Evolutionary conservation across 352 stramenopile genomes (phyloP).

Genomic region (Plasmopara halstedii): DNA sequence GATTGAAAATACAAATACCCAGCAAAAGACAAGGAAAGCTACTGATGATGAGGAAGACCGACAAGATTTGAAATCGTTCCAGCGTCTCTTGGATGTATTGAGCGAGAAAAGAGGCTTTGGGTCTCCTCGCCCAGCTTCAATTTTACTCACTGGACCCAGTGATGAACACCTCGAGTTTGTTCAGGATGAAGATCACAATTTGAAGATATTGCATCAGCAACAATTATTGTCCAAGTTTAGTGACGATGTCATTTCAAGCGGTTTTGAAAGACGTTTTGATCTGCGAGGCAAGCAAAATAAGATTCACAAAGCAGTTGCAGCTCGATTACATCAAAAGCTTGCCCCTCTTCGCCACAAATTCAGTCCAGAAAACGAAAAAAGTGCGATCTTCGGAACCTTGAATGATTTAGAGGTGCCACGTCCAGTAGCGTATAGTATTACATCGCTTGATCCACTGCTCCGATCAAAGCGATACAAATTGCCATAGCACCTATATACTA

Average conservation of each 20-base stretch:
- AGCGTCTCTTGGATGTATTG: no score
- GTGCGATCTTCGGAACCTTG: conserved; percentile 5
- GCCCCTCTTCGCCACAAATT: conserved; percentile 22
- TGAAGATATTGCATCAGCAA: conserved; percentile 14
- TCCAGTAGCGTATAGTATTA: conserved; percentile 44
- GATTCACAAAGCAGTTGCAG: conserved; percentile 13
- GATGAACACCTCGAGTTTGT: conserved; percentile 36
- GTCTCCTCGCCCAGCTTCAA: conserved; percentile 12
- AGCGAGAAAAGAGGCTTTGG: no score
- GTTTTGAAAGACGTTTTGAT: conserved; percentile 13
- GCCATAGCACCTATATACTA: no score
- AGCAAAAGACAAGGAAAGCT: conserved; percentile 5
- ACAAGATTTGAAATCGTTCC: no score
- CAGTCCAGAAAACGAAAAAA: conserved; percentile 9
- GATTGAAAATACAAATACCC: not conserved
- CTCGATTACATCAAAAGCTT: conserved; percentile 20
- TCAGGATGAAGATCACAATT: conserved; percentile 33
- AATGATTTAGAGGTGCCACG: conserved; percentile 19
- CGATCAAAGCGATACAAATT: conserved; percentile 15
- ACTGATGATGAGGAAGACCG: conserved; percentile 14
- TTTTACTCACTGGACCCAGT: conserved; percentile 24
- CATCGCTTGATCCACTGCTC: conserved; percentile 25
- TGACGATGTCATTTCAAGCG: conserved; percentile 3
- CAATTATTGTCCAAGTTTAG: conserved; percentile 9
- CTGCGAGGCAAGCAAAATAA: conserved; percentile 20